phyloP scores from a whole-genome alignment of 1,284 basidiomycete species.

The Tetrapyrgos nigripes region DNA sequence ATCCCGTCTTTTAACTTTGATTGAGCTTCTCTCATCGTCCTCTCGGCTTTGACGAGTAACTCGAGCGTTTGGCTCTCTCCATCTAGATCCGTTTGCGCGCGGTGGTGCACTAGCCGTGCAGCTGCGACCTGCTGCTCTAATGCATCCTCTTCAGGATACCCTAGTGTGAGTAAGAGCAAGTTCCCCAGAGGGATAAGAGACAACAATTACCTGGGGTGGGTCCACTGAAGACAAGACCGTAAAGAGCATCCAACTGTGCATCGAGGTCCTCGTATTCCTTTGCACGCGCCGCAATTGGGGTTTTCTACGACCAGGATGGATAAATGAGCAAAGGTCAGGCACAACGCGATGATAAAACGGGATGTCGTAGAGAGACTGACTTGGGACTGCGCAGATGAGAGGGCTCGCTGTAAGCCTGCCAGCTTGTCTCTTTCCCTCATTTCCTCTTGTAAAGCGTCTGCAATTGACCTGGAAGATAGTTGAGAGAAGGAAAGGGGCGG shows the following conservation, averaged over 20 bases:
- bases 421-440: slow-evolving; percentile 11
- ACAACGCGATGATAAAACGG: not conserved
- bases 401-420: slow-evolving; percentile 3
- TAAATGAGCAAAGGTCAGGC: not conserved
- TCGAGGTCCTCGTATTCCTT: slow-evolving; percentile 12
- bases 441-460: slow-evolving; percentile 14
- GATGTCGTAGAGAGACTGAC: slow-evolving; percentile 5
- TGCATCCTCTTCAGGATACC: slow-evolving; percentile 17
- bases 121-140: slow-evolving; percentile 16
- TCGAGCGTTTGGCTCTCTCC: slow-evolving; percentile 14
- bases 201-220: slow-evolving; percentile 12
- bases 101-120: slow-evolving; percentile 8
- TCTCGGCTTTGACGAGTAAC: slow-evolving; percentile 9
- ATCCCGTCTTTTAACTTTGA: slow-evolving; percentile 16
- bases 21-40: slow-evolving; percentile 11
- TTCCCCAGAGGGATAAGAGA: not conserved
- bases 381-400: slow-evolving; percentile 2
- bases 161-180: not conserved
- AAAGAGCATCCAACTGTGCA: slow-evolving; percentile 13
- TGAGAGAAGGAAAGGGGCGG: not conserved
- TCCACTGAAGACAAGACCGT: slow-evolving; percentile 16
- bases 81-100: slow-evolving; percentile 4
- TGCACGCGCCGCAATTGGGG: slow-evolving; percentile 2
- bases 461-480: slow-evolving; percentile 1
- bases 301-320: not conserved